These are phyloP conservation scores for Cyclotella sp. DNA, from an alignment of 108 stramenopile species.

Conservation along the genomic window DNA sequence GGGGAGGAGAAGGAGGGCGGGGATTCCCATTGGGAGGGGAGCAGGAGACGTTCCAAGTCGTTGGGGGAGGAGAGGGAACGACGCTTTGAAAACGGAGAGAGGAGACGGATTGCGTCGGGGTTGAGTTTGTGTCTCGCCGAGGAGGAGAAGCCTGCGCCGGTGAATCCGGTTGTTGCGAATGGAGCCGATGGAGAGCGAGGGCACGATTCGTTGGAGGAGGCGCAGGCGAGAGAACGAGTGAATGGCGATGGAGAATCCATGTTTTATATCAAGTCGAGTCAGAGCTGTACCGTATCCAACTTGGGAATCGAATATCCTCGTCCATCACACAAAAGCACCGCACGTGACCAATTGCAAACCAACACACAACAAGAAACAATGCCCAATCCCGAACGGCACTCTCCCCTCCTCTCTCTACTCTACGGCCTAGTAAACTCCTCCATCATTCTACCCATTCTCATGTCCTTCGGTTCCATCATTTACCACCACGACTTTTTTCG, in stretches of 20 bases:
- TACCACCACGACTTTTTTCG: slow-evolving; percentile 82
- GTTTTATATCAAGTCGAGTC: background rate
- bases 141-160: background rate
- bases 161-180: background rate
- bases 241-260: background rate
- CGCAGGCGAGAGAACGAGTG: background rate
- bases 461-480: slow-evolving; percentile 90
- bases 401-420: slow-evolving; percentile 40
- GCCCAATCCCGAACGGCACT: background rate
- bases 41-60: slow-evolving; percentile 13
- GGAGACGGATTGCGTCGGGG: background rate
- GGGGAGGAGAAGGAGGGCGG: background rate
- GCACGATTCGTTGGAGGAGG: background rate
- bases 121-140: background rate
- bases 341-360: background rate
- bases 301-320: background rate
- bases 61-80: slow-evolving; percentile 17
- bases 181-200: background rate
- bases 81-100: background rate
- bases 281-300: slow-evolving; percentile 6
- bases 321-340: background rate
- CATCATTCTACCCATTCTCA: slow-evolving; percentile 85
- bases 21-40: background rate
- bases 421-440: slow-evolving; percentile 83
- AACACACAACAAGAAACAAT: too few relatives aligned